Conservation (phyloP, 1,284 basidiomycete species). For the Schizopora paradoxa region DNA sequence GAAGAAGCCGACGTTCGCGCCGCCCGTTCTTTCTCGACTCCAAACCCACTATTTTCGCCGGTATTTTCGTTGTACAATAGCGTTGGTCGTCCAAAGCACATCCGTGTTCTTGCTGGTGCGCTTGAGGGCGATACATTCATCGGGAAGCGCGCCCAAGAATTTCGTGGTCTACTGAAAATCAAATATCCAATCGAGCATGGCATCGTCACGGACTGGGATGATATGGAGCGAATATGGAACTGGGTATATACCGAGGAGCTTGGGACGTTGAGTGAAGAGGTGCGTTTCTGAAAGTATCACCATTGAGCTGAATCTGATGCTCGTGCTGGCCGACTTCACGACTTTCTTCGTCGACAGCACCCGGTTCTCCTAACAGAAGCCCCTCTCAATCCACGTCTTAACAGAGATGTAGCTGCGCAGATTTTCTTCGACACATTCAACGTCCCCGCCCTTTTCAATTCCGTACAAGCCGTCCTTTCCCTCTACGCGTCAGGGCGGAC, state of each 20-base stretch:
- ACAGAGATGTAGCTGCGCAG: conserved; percentile 92
- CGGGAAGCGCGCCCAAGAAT: conserved; percentile 89
- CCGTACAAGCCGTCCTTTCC: conserved; percentile 95
- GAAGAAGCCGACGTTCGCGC: conserved; percentile 13
- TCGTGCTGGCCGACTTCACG: not conserved
- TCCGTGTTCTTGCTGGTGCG: conserved; percentile 94
- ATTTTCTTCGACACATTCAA: conserved; percentile 99
- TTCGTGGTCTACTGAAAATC: conserved; percentile 90
- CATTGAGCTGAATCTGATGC: conserved; percentile 3
- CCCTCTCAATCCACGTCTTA: conserved; percentile 89
- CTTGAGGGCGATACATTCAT: conserved; percentile 93
- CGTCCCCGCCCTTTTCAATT: conserved; percentile 95
- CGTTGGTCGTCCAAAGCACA: conserved; percentile 93
- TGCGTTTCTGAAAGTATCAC: conserved; percentile 29
- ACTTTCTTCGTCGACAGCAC: conserved; percentile 54
- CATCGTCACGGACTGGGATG: conserved; percentile 95
- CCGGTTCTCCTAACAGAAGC: conserved; percentile 95
- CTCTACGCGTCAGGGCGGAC: conserved; percentile 97
- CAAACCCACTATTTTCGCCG: not conserved
- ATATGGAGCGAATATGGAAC: conserved; percentile 98
- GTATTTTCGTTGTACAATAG: too few relatives aligned
- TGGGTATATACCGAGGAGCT: conserved; percentile 96
- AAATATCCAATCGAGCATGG: conserved; percentile 99
- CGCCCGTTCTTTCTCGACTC: too few relatives aligned
- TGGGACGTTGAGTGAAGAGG: conserved; percentile 93